phyloP scores from a whole-genome alignment of 2,329 filamentous ascomycete species.

The Aspergillus pseudoterreus region DNA sequence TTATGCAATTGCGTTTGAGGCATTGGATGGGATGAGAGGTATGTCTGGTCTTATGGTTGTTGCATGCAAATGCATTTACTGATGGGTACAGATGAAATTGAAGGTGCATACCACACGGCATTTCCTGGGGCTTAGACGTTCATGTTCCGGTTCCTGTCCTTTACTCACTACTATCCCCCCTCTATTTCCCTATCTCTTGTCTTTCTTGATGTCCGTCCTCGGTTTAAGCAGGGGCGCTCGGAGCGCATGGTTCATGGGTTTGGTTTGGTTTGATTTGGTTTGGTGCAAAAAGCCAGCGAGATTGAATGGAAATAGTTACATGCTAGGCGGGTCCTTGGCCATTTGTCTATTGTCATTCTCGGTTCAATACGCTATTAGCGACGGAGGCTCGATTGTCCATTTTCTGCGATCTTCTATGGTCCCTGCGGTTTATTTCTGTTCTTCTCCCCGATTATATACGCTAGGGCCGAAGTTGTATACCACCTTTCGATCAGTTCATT shows the following conservation, averaged over 20 bases:
- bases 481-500: too few species aligned
- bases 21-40: slow-evolving; percentile 44
- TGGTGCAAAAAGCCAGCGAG: not conserved
- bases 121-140: slow-evolving; percentile 27
- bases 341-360: not conserved
- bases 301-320: not conserved
- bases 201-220: not conserved
- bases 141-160: not conserved
- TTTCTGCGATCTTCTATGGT: not conserved
- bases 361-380: not conserved
- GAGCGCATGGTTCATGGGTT: not conserved
- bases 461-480: too few species aligned
- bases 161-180: not conserved
- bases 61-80: not conserved
- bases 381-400: not conserved
- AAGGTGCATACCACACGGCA: slow-evolving; percentile 41
- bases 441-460: not conserved
- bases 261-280: too few species aligned
- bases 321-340: not conserved
- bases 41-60: slow-evolving; percentile 3
- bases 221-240: not conserved
- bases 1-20: slow-evolving; percentile 42
- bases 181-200: not conserved
- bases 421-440: not conserved
- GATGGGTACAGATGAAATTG: slow-evolving; percentile 36